Evolutionary conservation across 2,329 filamentous ascomycete genomes (phyloP).

Genomic region (Meredithiella fracta): DNA sequence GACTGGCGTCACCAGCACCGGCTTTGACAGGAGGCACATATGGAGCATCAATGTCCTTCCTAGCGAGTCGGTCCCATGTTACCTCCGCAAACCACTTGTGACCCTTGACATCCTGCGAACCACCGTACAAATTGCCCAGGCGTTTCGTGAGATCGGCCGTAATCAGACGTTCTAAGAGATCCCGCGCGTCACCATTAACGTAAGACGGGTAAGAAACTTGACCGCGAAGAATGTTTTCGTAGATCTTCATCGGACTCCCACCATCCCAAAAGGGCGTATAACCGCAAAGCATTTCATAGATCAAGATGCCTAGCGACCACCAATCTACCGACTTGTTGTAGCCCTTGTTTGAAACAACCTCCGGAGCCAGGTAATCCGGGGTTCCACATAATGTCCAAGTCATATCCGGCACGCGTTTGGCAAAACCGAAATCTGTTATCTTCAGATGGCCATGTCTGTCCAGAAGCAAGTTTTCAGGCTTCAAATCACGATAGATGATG

Average conservation of each 20-base stretch:
- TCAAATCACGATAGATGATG: slow-evolving; percentile 95
- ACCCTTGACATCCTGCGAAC: slow-evolving; percentile 81
- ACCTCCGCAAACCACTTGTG: slow-evolving; percentile 96
- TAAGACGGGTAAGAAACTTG: slow-evolving; percentile 94
- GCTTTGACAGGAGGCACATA: slow-evolving; percentile 93
- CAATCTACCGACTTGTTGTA: slow-evolving; percentile 99
- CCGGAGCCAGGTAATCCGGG: slow-evolving; percentile 89
- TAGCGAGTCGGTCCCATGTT: slow-evolving; percentile 84
- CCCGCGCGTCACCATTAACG: slow-evolving; percentile 84
- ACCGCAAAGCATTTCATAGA: slow-evolving; percentile 98
- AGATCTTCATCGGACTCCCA: slow-evolving; percentile 96
- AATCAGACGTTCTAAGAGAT: slow-evolving; percentile 82
- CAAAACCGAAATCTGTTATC: slow-evolving; percentile 97
- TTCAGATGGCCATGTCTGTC: slow-evolving; percentile 90
- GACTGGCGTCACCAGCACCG: slow-evolving; percentile 84
- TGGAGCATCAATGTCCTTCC: slow-evolving; percentile 95
- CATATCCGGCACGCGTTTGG: slow-evolving; percentile 95
- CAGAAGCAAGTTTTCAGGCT: slow-evolving; percentile 82
- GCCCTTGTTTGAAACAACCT: slow-evolving; percentile 97
- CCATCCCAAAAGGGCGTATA: slow-evolving; percentile 99
- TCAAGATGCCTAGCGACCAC: slow-evolving; percentile 97
- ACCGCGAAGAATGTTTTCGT: slow-evolving; percentile 95
- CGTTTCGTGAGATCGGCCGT: slow-evolving; percentile 90
- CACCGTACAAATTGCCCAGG: slow-evolving; percentile 82
- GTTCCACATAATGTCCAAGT: slow-evolving; percentile 98